Evolutionary conservation across 345 rosid genomes (phyloP).

Genomic region (Salix udensis): DNA sequence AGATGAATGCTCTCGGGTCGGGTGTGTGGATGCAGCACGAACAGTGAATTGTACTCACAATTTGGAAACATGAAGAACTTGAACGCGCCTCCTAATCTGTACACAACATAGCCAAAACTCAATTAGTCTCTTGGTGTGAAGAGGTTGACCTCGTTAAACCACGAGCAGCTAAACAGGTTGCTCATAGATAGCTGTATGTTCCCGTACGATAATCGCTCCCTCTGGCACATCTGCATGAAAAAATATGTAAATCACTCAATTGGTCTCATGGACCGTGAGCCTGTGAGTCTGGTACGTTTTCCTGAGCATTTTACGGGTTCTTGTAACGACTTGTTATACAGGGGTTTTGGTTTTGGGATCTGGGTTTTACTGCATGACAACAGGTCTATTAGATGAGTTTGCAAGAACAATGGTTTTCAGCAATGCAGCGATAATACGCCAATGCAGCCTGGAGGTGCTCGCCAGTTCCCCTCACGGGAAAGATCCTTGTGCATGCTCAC

Average conservation of each 20-base stretch:
- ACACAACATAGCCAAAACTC: constrained; percentile 83
- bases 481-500: too few species aligned
- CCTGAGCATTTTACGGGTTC: too few species aligned
- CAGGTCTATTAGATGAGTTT: too few species aligned
- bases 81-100: constrained; percentile 62
- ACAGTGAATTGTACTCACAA: constrained; percentile 85
- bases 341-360: too few species aligned
- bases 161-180: constrained; percentile 83
- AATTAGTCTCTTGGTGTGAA: constrained; percentile 97
- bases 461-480: too few species aligned
- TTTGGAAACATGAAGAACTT: constrained; percentile 86
- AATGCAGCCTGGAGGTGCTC: too few species aligned
- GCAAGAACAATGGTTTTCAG: too few species aligned
- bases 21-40: constrained; percentile 79
- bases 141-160: constrained; percentile 97
- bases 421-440: too few species aligned
- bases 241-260: not conserved
- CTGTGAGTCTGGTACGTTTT: too few species aligned
- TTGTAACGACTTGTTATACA: too few species aligned
- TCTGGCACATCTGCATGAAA: constrained; percentile 86
- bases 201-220: constrained; percentile 87
- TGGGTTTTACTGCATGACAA: too few species aligned
- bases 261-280: too few species aligned
- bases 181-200: constrained; percentile 72
- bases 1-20: constrained; percentile 89